Conservation (phyloP, 495 filamentous ascomycete genomes). For the Ascobolus immersus region DNA sequence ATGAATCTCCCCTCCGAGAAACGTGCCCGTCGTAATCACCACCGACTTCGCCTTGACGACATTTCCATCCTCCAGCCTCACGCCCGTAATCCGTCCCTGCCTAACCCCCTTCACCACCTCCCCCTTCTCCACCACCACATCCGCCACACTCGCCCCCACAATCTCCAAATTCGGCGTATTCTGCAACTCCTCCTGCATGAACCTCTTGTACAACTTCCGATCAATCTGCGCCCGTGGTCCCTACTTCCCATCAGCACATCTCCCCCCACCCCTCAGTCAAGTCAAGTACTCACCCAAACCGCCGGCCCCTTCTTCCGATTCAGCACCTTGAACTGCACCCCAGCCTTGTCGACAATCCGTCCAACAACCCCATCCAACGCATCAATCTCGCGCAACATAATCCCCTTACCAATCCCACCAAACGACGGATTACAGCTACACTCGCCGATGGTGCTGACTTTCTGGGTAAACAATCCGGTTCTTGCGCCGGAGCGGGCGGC, state of each 20-base stretch:
- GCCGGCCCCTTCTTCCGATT: slow-evolving; percentile 80
- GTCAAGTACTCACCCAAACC: slow-evolving; percentile 37
- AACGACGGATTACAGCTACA: slow-evolving; percentile 97
- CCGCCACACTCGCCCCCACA: slow-evolving; percentile 67
- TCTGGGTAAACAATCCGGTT: slow-evolving; percentile 73
- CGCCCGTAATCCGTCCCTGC: slow-evolving; percentile 56
- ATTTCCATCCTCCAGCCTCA: slow-evolving; percentile 72
- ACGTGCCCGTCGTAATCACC: slow-evolving; percentile 88
- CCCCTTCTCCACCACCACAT: slow-evolving; percentile 37
- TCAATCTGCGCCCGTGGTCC: slow-evolving; percentile 93
- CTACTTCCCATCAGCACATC: slow-evolving; percentile 4
- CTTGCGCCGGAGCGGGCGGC: slow-evolving; percentile 71
- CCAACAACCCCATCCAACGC: slow-evolving; percentile 81
- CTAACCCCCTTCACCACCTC: slow-evolving; percentile 20
- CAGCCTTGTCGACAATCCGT: slow-evolving; percentile 76
- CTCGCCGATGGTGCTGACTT: slow-evolving; percentile 65
- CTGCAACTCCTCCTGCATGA: slow-evolving; percentile 73
- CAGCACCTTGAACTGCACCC: slow-evolving; percentile 68
- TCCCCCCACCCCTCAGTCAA: not conserved
- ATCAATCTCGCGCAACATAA: slow-evolving; percentile 85
- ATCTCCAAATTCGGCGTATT: slow-evolving; percentile 52
- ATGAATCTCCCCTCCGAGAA: slow-evolving; percentile 89
- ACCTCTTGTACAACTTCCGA: slow-evolving; percentile 59
- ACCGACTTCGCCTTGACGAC: slow-evolving; percentile 56
- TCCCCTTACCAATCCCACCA: slow-evolving; percentile 95